phyloP scores from a whole-genome alignment of 768 basidiomycete species.

The Boletellus ananas region DNA sequence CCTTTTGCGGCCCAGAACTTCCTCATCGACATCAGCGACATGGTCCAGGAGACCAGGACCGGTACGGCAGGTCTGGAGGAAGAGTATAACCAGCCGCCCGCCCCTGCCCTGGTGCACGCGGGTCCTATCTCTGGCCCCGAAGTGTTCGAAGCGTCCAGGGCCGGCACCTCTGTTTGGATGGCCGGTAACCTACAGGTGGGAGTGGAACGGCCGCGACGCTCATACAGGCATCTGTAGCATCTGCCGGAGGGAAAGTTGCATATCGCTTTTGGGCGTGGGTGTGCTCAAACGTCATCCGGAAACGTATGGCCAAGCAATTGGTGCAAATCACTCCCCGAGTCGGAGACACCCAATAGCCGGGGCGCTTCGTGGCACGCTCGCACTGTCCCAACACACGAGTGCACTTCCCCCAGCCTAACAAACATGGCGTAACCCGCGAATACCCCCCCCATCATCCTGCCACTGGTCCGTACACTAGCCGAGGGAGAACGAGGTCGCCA shows the following conservation, averaged over 20 bases:
- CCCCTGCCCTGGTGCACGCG: background rate
- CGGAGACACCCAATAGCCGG: background rate
- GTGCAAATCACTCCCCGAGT: background rate
- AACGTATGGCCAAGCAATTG: background rate
- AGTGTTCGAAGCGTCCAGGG: background rate
- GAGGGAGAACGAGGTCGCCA: too few relatives aligned
- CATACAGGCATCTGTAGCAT: background rate
- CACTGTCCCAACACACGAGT: too few relatives aligned
- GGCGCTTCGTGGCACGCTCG: background rate
- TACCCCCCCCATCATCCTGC: too few relatives aligned
- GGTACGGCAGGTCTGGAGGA: background rate
- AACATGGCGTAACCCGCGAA: too few relatives aligned
- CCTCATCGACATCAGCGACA: background rate
- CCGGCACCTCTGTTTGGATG: conserved; percentile 1
- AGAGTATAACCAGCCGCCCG: background rate
- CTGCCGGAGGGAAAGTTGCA: background rate
- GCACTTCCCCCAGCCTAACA: too few relatives aligned
- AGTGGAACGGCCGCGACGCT: background rate
- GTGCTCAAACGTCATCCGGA: background rate
- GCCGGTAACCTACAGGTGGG: background rate
- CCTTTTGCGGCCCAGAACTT: background rate
- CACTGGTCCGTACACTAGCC: too few relatives aligned
- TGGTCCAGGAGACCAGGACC: background rate
- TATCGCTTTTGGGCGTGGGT: background rate
- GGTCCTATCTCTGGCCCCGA: background rate